Conservation (phyloP, 2,329 filamentous ascomycete species). For the Fusarium transvaalense region DNA sequence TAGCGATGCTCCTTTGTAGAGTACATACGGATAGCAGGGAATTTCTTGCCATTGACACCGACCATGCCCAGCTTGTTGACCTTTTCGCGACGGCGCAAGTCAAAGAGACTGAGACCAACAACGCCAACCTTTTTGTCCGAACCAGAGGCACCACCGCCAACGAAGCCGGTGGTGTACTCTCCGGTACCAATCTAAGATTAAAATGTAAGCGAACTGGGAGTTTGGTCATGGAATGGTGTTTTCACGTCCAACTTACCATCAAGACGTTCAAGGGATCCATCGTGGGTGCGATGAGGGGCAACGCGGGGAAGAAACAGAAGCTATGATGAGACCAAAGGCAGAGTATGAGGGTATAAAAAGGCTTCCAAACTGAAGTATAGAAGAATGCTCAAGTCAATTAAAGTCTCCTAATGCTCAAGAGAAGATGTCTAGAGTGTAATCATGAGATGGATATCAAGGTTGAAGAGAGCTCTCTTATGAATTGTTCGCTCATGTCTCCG, state of each 20-base stretch:
- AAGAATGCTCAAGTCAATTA: not conserved
- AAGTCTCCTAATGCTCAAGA: conserved; percentile 2
- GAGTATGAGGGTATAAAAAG: conserved; percentile 15
- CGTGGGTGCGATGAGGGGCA: conserved; percentile 38
- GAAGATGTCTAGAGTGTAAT: conserved; percentile 8
- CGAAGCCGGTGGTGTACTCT: conserved; percentile 97
- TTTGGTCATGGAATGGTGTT: not conserved
- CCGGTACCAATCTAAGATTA: conserved; percentile 81
- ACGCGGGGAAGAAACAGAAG: conserved; percentile 40
- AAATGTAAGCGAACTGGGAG: conserved; percentile 9
- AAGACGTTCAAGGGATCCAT: conserved; percentile 75
- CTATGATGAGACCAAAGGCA: conserved; percentile 35
- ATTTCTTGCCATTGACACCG: conserved; percentile 89
- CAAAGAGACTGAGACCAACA: conserved; percentile 89
- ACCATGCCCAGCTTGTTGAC: conserved; percentile 90
- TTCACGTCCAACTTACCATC: conserved; percentile 64
- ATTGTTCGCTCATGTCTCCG: conserved; percentile 44
- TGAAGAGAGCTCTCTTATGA: conserved; percentile 38
- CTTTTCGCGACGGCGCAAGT: conserved; percentile 88
- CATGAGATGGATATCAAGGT: conserved; percentile 27
- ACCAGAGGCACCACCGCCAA: conserved; percentile 82
- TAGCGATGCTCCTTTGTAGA: not conserved
- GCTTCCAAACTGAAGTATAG: not conserved
- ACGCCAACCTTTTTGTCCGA: conserved; percentile 98
- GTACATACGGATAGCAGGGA: conserved; percentile 84